These are phyloP conservation scores for Hypocrella siamensis DNA, from an alignment of 2,329 filamentous ascomycete genomes.

Conservation along the genomic window DNA sequence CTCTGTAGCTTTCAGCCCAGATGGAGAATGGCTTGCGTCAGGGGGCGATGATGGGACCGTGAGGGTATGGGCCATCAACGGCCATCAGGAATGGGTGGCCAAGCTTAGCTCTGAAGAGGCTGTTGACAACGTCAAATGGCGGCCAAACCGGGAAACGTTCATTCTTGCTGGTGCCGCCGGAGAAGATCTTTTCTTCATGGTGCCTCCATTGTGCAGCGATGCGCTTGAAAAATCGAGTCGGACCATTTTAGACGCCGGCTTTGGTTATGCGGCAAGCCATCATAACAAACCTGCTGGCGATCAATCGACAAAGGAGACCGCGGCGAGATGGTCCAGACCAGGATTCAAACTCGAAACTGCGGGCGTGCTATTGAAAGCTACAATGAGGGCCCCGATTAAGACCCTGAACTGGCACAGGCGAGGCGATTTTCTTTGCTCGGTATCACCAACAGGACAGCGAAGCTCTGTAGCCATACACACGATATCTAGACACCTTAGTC, in stretches of 20 bases:
- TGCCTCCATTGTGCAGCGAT: slow-evolving; percentile 60
- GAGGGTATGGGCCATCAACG: slow-evolving; percentile 81
- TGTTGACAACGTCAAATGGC: slow-evolving; percentile 79
- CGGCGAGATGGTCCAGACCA: slow-evolving; percentile 74
- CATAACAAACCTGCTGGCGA: slow-evolving; percentile 24
- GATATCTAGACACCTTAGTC: slow-evolving; percentile 83
- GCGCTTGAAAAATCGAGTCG: slow-evolving; percentile 59
- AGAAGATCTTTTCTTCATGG: slow-evolving; percentile 72
- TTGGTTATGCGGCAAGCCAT: slow-evolving; percentile 70
- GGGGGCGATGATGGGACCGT: slow-evolving; percentile 91
- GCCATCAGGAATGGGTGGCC: slow-evolving; percentile 74
- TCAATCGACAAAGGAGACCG: slow-evolving; percentile 53
- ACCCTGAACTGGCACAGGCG: slow-evolving; percentile 85
- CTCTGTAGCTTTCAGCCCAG: slow-evolving; percentile 70
- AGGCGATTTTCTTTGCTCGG: slow-evolving; percentile 87
- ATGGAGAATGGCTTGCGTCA: slow-evolving; percentile 72
- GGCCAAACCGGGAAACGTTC: slow-evolving; percentile 64
- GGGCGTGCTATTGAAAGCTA: slow-evolving; percentile 66
- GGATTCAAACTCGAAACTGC: slow-evolving; percentile 56
- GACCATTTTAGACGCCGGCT: slow-evolving; percentile 72
- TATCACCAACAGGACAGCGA: slow-evolving; percentile 64
- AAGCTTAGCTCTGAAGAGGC: slow-evolving; percentile 64
- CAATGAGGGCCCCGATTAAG: slow-evolving; percentile 68
- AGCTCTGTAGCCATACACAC: slow-evolving; percentile 89
- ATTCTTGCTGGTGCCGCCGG: slow-evolving; percentile 74